Evolutionary conservation across 768 basidiomycete genomes (phyloP).

Genomic region (Rhizopogon vinicolor): DNA sequence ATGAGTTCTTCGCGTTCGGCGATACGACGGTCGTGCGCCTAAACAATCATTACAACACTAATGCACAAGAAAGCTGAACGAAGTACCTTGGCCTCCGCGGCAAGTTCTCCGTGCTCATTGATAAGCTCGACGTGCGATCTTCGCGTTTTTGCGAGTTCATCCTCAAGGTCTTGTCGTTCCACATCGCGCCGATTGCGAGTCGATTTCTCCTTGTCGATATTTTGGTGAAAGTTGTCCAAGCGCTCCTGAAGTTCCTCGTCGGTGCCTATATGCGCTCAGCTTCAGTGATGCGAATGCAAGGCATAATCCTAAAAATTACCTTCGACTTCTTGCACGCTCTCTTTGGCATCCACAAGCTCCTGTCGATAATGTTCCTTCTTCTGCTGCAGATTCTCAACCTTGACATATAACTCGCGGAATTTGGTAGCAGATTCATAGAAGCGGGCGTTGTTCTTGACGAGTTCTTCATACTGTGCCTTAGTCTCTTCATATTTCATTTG

Average conservation of each 20-base stretch:
- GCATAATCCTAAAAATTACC: conserved; percentile 31
- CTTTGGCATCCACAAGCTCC: conserved; percentile 58
- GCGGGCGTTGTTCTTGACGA: conserved; percentile 65
- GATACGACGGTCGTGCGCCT: conserved; percentile 75
- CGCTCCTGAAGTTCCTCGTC: conserved; percentile 66
- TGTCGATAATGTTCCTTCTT: conserved; percentile 56
- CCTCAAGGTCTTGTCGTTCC: conserved; percentile 59
- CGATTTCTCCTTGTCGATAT: conserved; percentile 47
- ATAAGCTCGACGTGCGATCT: conserved; percentile 52
- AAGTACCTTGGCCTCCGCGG: conserved; percentile 70
- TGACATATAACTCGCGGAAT: conserved; percentile 81
- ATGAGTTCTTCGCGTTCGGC: conserved; percentile 70
- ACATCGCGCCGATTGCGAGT: conserved; percentile 42
- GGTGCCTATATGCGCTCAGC: conserved; percentile 41
- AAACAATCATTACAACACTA: not conserved
- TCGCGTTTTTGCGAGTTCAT: conserved; percentile 46
- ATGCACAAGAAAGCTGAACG: not conserved
- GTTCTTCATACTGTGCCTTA: conserved; percentile 57
- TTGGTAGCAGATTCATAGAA: conserved; percentile 82
- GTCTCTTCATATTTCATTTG: conserved; percentile 71
- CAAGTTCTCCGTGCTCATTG: conserved; percentile 60
- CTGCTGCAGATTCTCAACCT: conserved; percentile 57
- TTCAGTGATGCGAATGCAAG: not conserved
- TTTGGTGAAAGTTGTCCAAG: conserved; percentile 54
- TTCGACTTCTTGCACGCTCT: conserved; percentile 61